Percentiles rank a stretch among this genome's conserved stretches.
These are phyloP conservation scores for Diversispora eburnea DNA, from an alignment of 192 early-diverging fungal species.

Conservation along the genomic window DNA sequence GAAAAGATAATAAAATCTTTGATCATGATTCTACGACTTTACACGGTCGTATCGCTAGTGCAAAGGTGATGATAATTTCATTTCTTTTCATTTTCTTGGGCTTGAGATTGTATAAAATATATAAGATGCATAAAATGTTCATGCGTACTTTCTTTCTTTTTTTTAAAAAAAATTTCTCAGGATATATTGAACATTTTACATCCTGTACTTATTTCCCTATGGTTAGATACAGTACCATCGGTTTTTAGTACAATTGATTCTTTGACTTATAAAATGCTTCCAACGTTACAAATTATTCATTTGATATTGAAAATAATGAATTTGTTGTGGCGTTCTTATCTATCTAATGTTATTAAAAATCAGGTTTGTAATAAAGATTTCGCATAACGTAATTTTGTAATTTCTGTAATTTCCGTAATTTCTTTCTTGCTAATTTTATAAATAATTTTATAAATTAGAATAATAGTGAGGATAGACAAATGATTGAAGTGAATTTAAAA, in stretches of 20 bases:
- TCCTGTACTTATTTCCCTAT: conserved; percentile 69
- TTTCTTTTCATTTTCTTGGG: background rate
- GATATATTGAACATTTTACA: conserved; percentile 34
- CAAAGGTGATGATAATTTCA: conserved; percentile 25
- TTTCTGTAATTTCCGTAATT: too few species aligned
- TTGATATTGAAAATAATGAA: conserved; percentile 62
- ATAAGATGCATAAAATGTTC: background rate
- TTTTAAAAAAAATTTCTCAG: background rate
- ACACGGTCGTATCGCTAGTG: conserved; percentile 28
- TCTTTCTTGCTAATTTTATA: too few species aligned
- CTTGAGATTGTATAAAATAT: background rate
- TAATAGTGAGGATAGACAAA: conserved; percentile 29
- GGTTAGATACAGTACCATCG: conserved; percentile 71
- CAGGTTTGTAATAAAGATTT: conserved; percentile 14
- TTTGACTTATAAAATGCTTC: conserved; percentile 41
- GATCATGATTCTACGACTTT: conserved; percentile 26
- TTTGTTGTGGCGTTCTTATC: conserved; percentile 64
- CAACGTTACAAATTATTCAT: conserved; percentile 60
- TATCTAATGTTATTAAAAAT: conserved; percentile 32
- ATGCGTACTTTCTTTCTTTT: too few species aligned
- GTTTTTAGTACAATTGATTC: conserved; percentile 54
- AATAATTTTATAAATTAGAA: too few species aligned
- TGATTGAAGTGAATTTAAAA: conserved; percentile 51
- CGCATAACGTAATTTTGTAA: too few species aligned
- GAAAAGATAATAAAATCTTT: background rate